Evolutionary conservation across 208 protist genomes (phyloP).

Genomic region (Strigomonas galati): DNA sequence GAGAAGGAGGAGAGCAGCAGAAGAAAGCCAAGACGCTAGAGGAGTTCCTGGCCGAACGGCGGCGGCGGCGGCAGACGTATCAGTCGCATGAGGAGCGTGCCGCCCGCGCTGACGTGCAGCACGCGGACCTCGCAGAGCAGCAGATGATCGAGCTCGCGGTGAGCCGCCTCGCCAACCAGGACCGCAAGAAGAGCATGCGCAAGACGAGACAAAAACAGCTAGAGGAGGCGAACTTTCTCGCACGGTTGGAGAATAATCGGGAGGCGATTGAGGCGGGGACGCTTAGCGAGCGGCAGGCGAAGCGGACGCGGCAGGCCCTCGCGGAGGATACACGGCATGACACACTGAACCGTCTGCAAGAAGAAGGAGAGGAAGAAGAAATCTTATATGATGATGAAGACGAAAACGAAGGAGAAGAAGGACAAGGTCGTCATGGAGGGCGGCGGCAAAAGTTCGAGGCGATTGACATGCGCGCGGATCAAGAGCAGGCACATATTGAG

Average conservation of each 20-base stretch:
- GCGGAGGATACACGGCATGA: conserved; percentile 48
- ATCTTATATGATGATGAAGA: conserved; percentile 13
- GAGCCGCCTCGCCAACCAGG: conserved; percentile 99
- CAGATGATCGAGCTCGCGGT: conserved; percentile 98
- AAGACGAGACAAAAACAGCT: conserved; percentile 98
- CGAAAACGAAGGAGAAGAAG: conserved; percentile 29
- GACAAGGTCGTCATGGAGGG: background rate
- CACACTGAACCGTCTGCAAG: conserved; percentile 19
- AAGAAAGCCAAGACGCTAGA: conserved; percentile 43
- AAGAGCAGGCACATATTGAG: conserved; percentile 59
- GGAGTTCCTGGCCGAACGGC: conserved; percentile 70
- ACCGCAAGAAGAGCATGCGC: conserved; percentile 99
- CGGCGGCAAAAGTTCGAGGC: conserved; percentile 39
- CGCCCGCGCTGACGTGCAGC: conserved; percentile 95
- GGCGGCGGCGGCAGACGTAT: conserved; percentile 45
- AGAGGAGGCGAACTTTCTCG: conserved; percentile 96
- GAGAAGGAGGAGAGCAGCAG: conserved; percentile 47
- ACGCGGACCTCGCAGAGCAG: conserved; percentile 98
- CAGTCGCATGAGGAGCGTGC: conserved; percentile 95
- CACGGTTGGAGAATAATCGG: conserved; percentile 96
- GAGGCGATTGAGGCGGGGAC: conserved; percentile 97
- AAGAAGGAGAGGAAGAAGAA: conserved; percentile 19
- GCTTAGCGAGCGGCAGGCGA: conserved; percentile 56
- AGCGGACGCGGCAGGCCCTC: conserved; percentile 69
- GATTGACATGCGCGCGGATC: conserved; percentile 67